Base-by-base conservation (phyloP, 1,139 yeast genomes). In the Zygosaccharomyces pseudobailii region DNA sequence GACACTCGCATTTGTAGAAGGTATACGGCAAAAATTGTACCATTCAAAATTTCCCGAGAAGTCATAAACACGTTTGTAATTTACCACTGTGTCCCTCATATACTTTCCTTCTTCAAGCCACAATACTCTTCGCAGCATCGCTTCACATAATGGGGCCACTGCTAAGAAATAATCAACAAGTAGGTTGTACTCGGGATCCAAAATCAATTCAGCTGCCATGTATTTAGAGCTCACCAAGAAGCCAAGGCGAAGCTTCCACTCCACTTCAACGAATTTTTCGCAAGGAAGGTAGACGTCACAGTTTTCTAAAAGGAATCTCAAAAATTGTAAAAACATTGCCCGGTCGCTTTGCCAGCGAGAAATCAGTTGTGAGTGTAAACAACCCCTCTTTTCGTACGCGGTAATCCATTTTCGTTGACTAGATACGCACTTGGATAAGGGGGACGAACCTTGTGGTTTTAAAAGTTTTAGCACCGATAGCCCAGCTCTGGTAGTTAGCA, bases 401-500 rank as follows among this genome's bases (percentile, higher is more conserved):
- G 47, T 35, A 34, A 37, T 30, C 10, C 42, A 33, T 28, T 45
- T 47, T 40, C 42, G 43, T 25, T 49, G 50, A 41, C 40, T 47
- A 34, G 31, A 43, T 30, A 28, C 39, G 40, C 27, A 43, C 36
- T n/a, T 47, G 40, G 20, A 50, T 46, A 40, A 46, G 35, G 10
- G 48, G 30, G 41, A 27, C n/a, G 19, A n/a, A 4, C 17, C 34
- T 19, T 20, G 21, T 37, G 31, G 37, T 22, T 28, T 42, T 19
- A 53, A 41, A 31, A 46, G 40, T 7, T 51, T 41, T 35, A 58
- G 27, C 10, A 58, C 43, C 9, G 59, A 51, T 3, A 43, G 39
- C 4, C 66, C 66, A 4, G 59, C 32, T 33, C 43, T 47, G 6
- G 66, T 61, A 8, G 58, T 55, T 36, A 59, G 55, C 2, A 61